A percentile compares a stretch with the other conserved stretches of the same genome.
Evolutionary conservation across 2,329 filamentous ascomycete species (phyloP).

Genomic region (Ceratocystis ficicola): DNA sequence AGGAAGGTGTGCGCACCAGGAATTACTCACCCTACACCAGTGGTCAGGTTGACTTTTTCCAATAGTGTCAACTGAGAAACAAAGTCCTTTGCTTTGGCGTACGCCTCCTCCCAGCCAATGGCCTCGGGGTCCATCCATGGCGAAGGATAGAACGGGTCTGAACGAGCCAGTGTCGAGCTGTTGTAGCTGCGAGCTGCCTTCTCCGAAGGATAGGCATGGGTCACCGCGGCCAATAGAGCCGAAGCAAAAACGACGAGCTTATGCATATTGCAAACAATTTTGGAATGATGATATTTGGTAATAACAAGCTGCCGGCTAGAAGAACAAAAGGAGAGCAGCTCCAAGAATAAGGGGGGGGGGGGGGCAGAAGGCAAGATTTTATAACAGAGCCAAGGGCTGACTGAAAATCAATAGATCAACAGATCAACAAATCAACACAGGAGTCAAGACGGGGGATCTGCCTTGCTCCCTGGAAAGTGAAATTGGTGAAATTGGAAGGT

Average conservation of each 20-base stretch:
- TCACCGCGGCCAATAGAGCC: slow-evolving; percentile 19
- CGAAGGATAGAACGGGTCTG: slow-evolving; percentile 63
- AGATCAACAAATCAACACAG: slow-evolving; percentile 3
- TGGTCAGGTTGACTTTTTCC: slow-evolving; percentile 93
- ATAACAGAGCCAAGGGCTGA: not conserved
- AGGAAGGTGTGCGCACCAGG: not conserved
- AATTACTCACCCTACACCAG: slow-evolving; percentile 62
- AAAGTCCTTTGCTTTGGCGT: slow-evolving; percentile 62
- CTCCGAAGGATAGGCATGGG: slow-evolving; percentile 14
- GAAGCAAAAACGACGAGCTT: slow-evolving; percentile 21
- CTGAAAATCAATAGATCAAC: too few relatives aligned
- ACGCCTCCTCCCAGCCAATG: slow-evolving; percentile 61
- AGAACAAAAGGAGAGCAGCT: not conserved
- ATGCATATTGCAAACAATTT: slow-evolving; percentile 12
- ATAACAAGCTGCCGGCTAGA: not conserved
- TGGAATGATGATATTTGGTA: not conserved
- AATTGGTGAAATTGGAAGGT: slow-evolving; percentile 4
- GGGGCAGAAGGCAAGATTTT: not conserved
- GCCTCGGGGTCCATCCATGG: slow-evolving; percentile 72
- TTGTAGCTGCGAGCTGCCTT: not conserved
- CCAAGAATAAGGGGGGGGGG: not conserved
- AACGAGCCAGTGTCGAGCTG: slow-evolving; percentile 29
- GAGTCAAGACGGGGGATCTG: not conserved
- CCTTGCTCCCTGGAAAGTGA: slow-evolving; percentile 4
- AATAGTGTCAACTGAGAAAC: slow-evolving; percentile 70